Evolutionary conservation across 345 rosid species (phyloP).

Genomic region (Mangifera indica): DNA sequence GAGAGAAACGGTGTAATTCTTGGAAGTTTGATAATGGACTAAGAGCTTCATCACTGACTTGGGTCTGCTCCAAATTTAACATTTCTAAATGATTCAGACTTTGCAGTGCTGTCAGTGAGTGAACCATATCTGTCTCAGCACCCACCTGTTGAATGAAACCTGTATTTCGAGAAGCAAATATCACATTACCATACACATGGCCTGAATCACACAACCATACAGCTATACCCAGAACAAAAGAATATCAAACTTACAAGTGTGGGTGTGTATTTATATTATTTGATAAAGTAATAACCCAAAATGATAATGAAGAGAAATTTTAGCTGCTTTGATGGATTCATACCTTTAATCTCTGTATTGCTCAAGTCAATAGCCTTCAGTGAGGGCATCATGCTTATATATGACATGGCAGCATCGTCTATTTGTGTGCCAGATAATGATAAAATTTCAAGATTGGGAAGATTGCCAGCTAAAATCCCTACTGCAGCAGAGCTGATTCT

Average conservation of each 20-base stretch:
- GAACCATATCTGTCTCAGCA: slow-evolving; percentile 32
- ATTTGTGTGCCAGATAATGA: slow-evolving; percentile 55
- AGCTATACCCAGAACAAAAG: not conserved
- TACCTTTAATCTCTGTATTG: slow-evolving; percentile 71
- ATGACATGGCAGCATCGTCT: slow-evolving; percentile 61
- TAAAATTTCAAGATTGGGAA: slow-evolving; percentile 63
- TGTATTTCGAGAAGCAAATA: slow-evolving; percentile 31
- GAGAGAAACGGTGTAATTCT: slow-evolving; percentile 52
- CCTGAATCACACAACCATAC: not conserved
- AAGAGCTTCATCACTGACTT: slow-evolving; percentile 57
- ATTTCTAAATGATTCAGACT: slow-evolving; percentile 48
- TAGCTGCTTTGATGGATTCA: slow-evolving; percentile 4
- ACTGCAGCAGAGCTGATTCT: slow-evolving; percentile 68
- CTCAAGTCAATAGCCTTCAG: slow-evolving; percentile 69
- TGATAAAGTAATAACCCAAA: not conserved
- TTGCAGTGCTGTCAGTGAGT: slow-evolving; percentile 50
- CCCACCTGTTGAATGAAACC: slow-evolving; percentile 49
- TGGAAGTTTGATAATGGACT: slow-evolving; percentile 46
- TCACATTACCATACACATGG: not conserved
- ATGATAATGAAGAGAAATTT: not conserved
- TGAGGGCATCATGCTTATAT: slow-evolving; percentile 55
- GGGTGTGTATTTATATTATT: too few relatives aligned
- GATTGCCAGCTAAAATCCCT: slow-evolving; percentile 53
- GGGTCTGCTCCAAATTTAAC: slow-evolving; percentile 67
- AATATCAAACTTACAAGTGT: not conserved